A percentile compares a stretch with the other conserved stretches of the same genome.
phyloP scores from a whole-genome alignment of 75 land plant species.

The Sequoiadendron giganteum region DNA sequence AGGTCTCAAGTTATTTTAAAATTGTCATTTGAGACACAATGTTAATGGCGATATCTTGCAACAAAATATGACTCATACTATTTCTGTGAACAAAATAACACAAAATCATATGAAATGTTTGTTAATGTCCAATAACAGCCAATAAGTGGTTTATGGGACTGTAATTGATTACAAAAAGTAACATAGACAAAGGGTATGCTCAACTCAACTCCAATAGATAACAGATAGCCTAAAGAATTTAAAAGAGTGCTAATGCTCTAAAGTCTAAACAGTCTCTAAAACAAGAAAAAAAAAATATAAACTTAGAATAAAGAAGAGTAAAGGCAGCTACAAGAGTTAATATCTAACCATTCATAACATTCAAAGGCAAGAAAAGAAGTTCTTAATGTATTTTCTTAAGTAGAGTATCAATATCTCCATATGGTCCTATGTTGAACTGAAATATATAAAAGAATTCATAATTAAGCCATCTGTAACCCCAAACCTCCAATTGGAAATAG shows the following conservation, averaged over 20 bases:
- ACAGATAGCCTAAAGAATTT: background rate
- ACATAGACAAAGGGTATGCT: background rate
- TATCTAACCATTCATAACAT: background rate
- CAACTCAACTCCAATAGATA: background rate
- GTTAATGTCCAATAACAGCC: background rate
- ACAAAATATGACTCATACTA: background rate
- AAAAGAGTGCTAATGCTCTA: background rate
- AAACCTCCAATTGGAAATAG: background rate
- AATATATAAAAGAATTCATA: background rate
- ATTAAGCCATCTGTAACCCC: background rate
- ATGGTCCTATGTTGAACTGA: background rate
- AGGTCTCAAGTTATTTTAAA: background rate
- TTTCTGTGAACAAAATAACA: background rate
- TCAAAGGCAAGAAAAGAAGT: background rate
- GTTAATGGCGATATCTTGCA: background rate
- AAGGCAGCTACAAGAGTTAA: background rate
- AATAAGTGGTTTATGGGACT: background rate
- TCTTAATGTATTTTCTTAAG: too few relatives aligned
- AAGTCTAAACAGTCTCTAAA: background rate
- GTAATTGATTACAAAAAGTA: background rate
- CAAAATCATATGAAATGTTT: background rate
- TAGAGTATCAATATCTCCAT: background rate
- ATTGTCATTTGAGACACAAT: background rate
- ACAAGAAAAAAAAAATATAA: background rate
- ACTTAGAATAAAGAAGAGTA: background rate